Evolutionary conservation across 805 yeast genomes (phyloP), one percentile per base, ranked within the genome.

Genomic region (Lipomyces sp.): DNA sequence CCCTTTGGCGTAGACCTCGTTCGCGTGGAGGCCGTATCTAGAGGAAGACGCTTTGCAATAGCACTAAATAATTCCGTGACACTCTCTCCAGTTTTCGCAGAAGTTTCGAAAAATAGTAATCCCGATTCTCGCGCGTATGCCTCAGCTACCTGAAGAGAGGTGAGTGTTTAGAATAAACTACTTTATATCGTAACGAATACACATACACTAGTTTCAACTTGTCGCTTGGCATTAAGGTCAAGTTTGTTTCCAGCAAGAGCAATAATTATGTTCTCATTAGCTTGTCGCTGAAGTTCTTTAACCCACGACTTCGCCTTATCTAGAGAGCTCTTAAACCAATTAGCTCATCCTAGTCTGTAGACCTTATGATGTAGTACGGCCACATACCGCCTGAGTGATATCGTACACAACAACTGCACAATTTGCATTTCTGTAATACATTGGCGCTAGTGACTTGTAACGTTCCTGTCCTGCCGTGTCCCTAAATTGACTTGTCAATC

Each of bases 401-500:
- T 95, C 98, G 75, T 89, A 94, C 30, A 96, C 96, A 0, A 95
- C 89, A 32, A 95, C 82, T 0, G 98, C 98, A 35, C 89, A 85
- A 74, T 90, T 86, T 1, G 95, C 88, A 72, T 90, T 89, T 63
- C 96, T 80, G 74, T 90, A 90, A 75, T 90, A 90, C 88, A 90
- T 87, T 18, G 96, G 95, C 0, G 95, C 92, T 69, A 90, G 78
- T 24, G 91, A 87, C 74, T 89, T 90, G 80, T 90, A 90, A 59
- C 96, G 81, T 75, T 90, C 96, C 76, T 90, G 99, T 33, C 99
- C 99, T 0, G 99, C 99, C 13, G 99, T 94, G 76, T 94, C 99
- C 97, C 95, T 74, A 57, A 42, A 6, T 32, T 3, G 15, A 24
- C 7, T 5, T 11, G 39, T 50, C 24, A 55, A 51, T 59, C 29